Base-by-base conservation (phyloP, 805 yeast species). In the Candida vaughaniae region DNA sequence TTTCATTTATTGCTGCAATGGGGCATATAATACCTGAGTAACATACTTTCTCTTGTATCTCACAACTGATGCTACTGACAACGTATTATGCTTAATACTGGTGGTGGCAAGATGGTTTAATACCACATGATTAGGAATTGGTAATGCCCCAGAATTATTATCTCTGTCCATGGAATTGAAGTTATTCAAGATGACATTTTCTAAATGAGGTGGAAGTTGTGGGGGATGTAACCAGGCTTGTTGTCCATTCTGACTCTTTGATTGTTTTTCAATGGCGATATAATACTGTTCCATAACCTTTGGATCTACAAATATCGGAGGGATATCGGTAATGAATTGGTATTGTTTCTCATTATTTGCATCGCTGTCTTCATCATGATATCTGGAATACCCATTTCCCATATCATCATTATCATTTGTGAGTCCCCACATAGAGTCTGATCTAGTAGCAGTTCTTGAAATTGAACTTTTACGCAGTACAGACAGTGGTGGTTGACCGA, bases 51-150 rank as follows among this genome's bases (percentile, higher is more conserved):
- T 74, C 58, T 85, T 82, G 65, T 90, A 90, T 56, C 97, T 73
- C 23, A 87, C 90, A 15, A 90, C 87, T 27, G 89, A 80, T 3
- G 96, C 96, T 31, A 90, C 97, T 6, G 97, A 95, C 40, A 90
- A 69, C 0, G 95, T 91, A 58, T 88, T 89, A 55, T 90, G 96
- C 55, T 90, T 88, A 52, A 90, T 90, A 46, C 93, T 82, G 8
- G 96, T 88, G 6, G 97, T 90, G n/a, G 96, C 96, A 60, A 90
- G 69, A 60, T 90, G 98, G 56, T 90, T 90, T 51, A 90, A 68
- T 16, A 90, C 95, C 39, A 90, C 98, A 57, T 90, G 97, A 56
- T 90, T 88, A 10, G 98, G 98, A 39, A 89, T 88, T 7, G 95
- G 93, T 48, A 89, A 66, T 1, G 95, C 95, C 38, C 95, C 95